These are phyloP conservation scores for Annulohypoxylon stygium DNA, from an alignment of 495 filamentous ascomycete species.

Conservation along the genomic window DNA sequence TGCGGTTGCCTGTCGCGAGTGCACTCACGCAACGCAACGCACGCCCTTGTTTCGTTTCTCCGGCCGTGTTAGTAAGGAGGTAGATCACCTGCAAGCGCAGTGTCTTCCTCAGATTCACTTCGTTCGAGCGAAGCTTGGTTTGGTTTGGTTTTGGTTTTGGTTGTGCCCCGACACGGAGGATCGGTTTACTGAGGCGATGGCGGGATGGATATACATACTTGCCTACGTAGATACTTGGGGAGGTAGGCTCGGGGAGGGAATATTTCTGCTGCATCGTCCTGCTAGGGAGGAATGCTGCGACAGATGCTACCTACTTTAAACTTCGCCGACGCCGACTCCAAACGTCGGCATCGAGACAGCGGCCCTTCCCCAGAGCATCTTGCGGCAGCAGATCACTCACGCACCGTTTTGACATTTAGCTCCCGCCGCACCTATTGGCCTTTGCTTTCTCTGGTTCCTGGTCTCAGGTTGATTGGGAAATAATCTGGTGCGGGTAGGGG, in stretches of 20 bases:
- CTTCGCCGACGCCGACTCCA: slow-evolving; percentile 12
- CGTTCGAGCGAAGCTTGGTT: slow-evolving; percentile 2
- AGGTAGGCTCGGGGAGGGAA: neutral
- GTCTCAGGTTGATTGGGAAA: slow-evolving; percentile 39
- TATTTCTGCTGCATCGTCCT: slow-evolving; percentile 2
- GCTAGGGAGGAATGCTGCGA: slow-evolving; percentile 11
- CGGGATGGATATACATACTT: slow-evolving; percentile 12
- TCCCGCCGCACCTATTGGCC: slow-evolving; percentile 4
- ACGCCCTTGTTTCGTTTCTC: slow-evolving; percentile 11
- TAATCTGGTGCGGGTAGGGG: slow-evolving; percentile 13
- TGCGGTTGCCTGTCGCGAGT: too few relatives aligned
- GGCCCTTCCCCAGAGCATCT: neutral
- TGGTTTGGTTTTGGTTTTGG: too few relatives aligned
- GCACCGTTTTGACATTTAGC: slow-evolving; percentile 8
- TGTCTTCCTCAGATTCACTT: neutral
- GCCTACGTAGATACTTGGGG: neutral
- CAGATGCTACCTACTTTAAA: slow-evolving; percentile 12
- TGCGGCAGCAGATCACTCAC: slow-evolving; percentile 7
- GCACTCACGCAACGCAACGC: neutral
- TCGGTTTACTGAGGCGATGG: slow-evolving; percentile 9
- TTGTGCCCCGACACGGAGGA: slow-evolving; percentile 9
- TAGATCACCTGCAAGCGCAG: neutral
- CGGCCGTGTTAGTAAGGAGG: slow-evolving; percentile 7
- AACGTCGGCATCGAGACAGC: slow-evolving; percentile 12
- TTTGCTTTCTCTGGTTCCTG: slow-evolving; percentile 10